These are phyloP conservation scores for Dujonia santamariae DNA, from an alignment of 1,139 yeast genomes.

Conservation along the genomic window DNA sequence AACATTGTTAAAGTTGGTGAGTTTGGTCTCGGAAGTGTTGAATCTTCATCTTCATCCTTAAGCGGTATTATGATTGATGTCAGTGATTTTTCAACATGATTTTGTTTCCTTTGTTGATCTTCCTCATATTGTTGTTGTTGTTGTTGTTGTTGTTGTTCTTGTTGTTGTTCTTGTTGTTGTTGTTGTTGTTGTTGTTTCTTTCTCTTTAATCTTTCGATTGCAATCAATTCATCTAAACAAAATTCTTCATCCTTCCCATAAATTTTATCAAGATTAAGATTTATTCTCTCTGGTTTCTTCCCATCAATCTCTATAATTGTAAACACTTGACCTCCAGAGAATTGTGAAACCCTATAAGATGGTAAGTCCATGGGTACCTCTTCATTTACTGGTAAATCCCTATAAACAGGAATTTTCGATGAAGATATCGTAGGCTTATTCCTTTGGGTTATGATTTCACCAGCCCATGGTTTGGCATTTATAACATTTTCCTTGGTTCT, in stretches of 20 bases:
- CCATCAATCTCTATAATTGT: constrained; percentile 56
- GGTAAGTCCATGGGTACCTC: constrained; percentile 2
- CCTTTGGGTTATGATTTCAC: constrained; percentile 51
- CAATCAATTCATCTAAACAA: constrained; percentile 64
- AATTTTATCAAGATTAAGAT: constrained; percentile 58
- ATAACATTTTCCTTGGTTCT: constrained; percentile 65
- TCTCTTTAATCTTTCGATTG: constrained; percentile 15
- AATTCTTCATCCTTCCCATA: constrained; percentile 46
- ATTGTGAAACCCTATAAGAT: constrained; percentile 1
- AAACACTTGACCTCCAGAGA: constrained; percentile 22
- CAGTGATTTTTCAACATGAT: constrained; percentile 13
- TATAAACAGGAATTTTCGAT: constrained; percentile 38
- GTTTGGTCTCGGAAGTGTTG: constrained; percentile 24
- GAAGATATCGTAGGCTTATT: constrained; percentile 10
- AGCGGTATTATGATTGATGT: constrained; percentile 32
- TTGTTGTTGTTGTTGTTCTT: constrained; percentile 4
- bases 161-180: constrained; percentile 4
- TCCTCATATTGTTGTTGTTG: background rate
- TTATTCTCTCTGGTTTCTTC: constrained; percentile 61
- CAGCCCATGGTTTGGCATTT: constrained; percentile 63
- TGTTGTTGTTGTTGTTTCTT: constrained; percentile 1
- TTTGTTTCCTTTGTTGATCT: too few relatives aligned
- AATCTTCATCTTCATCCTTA: constrained; percentile 22
- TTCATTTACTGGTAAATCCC: constrained; percentile 10
- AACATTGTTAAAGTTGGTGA: constrained; percentile 80